Conservation (phyloP, 306 rosid species). For the Rosa lucieae region DNA sequence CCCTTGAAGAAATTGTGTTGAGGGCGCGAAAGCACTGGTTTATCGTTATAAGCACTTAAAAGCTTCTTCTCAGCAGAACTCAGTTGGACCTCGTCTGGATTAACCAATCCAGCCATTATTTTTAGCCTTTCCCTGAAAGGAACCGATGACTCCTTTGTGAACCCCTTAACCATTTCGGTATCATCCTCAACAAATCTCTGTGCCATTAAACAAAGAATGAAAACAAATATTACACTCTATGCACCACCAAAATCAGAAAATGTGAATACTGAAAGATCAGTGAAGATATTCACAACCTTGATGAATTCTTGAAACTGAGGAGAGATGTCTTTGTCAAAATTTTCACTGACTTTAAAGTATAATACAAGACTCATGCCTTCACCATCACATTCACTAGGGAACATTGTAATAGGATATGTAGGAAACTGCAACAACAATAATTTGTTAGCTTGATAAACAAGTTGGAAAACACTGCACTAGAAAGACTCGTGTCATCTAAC, state of each 20-base stretch:
- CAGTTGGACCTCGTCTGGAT: constrained; percentile 75
- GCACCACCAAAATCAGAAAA: neutral
- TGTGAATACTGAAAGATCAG: neutral
- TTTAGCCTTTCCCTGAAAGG: constrained; percentile 85
- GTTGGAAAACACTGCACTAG: neutral
- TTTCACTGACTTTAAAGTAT: constrained; percentile 67
- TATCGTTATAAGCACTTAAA: constrained; percentile 69
- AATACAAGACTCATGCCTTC: constrained; percentile 94
- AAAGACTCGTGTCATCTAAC: neutral
- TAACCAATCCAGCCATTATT: constrained; percentile 71
- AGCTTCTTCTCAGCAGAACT: constrained; percentile 75
- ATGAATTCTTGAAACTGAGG: constrained; percentile 50
- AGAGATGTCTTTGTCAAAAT: constrained; percentile 64
- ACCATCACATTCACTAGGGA: constrained; percentile 69
- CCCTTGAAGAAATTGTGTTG: constrained; percentile 86
- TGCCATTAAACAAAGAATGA: constrained; percentile 16
- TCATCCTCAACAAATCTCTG: constrained; percentile 77
- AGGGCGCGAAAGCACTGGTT: constrained; percentile 94
- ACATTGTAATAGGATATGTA: constrained; percentile 74
- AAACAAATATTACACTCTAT: neutral
- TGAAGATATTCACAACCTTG: constrained; percentile 39
- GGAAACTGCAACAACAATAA: constrained; percentile 55
- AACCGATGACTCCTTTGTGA: constrained; percentile 51
- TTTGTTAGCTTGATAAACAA: neutral
- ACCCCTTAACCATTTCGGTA: constrained; percentile 76